phyloP scores from a whole-genome alignment of 345 rosid genomes.

The Reutealis trisperma region DNA sequence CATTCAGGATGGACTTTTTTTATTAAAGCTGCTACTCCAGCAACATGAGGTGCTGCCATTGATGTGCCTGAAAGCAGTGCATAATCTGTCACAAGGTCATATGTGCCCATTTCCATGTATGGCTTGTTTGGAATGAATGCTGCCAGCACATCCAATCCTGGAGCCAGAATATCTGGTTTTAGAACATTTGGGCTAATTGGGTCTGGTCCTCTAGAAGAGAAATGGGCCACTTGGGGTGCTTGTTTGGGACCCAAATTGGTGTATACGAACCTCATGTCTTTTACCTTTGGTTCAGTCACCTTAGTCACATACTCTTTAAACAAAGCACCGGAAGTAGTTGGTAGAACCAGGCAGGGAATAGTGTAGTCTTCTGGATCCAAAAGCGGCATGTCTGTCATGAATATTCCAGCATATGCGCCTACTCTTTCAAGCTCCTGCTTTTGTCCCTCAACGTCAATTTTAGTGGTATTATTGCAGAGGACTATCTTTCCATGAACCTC shows the following conservation, averaged over 20 bases:
- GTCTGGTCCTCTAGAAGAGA: constrained; percentile 72
- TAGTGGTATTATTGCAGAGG: constrained; percentile 27
- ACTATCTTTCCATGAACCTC: constrained; percentile 43
- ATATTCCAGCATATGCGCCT: constrained; percentile 41
- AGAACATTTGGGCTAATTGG: constrained; percentile 39
- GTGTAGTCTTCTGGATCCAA: constrained; percentile 18
- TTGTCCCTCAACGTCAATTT: constrained; percentile 6
- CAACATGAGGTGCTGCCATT: constrained; percentile 26
- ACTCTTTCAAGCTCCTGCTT: constrained; percentile 27
- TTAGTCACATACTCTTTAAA: constrained; percentile 16
- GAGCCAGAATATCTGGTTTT: constrained; percentile 52
- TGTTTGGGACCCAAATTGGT: constrained; percentile 40
- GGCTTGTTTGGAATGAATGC: constrained; percentile 31
- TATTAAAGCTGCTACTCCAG: constrained; percentile 27
- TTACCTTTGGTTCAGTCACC: constrained; percentile 26
- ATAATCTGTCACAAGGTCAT: constrained; percentile 37
- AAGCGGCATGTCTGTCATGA: constrained; percentile 21
- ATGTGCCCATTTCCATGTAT: constrained; percentile 23
- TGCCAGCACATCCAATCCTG: constrained; percentile 45
- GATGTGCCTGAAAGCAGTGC: constrained; percentile 40
- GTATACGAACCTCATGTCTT: constrained; percentile 27
- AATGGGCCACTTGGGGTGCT: constrained; percentile 61
- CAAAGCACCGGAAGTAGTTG: constrained; percentile 13
- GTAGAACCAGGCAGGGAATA: constrained; percentile 31
- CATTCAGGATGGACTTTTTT: constrained; percentile 25